Evolutionary conservation across 345 rosid species (phyloP).

Genomic region (Populus nigra): DNA sequence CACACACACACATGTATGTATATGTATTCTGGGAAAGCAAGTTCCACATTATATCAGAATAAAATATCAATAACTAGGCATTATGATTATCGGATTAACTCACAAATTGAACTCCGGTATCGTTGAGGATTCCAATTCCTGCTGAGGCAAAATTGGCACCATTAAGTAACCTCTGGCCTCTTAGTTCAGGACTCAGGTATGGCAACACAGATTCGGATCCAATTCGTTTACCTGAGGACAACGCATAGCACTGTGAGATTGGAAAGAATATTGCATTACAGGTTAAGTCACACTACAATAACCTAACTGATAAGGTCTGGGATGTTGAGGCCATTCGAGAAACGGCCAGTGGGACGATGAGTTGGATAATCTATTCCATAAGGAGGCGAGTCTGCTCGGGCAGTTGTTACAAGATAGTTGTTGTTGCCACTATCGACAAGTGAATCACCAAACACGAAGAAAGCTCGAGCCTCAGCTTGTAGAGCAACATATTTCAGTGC

Average conservation of each 20-base stretch:
- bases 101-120: conserved; percentile 65
- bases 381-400: conserved; percentile 71
- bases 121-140: conserved; percentile 71
- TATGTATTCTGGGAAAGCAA: too few species aligned
- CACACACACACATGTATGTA: too few species aligned
- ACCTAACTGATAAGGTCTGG: conserved; percentile 63
- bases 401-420: conserved; percentile 60
- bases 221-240: conserved; percentile 47
- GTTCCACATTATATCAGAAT: not conserved
- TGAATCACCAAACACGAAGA: conserved; percentile 75
- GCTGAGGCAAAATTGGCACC: conserved; percentile 96
- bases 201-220: conserved; percentile 63
- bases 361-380: conserved; percentile 74
- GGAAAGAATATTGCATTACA: not conserved
- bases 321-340: conserved; percentile 74
- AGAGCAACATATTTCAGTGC: conserved; percentile 20
- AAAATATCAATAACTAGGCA: too few species aligned
- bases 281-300: not conserved
- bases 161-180: conserved; percentile 45
- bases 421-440: conserved; percentile 80
- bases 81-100: conserved; percentile 5
- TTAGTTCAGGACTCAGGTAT: conserved; percentile 65
- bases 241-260: not conserved
- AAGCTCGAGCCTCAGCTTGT: conserved; percentile 52
- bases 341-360: conserved; percentile 59